These are phyloP conservation scores for Martiniozyma asiatica DNA, from an alignment of 1,139 yeast species.

Conservation along the genomic window DNA sequence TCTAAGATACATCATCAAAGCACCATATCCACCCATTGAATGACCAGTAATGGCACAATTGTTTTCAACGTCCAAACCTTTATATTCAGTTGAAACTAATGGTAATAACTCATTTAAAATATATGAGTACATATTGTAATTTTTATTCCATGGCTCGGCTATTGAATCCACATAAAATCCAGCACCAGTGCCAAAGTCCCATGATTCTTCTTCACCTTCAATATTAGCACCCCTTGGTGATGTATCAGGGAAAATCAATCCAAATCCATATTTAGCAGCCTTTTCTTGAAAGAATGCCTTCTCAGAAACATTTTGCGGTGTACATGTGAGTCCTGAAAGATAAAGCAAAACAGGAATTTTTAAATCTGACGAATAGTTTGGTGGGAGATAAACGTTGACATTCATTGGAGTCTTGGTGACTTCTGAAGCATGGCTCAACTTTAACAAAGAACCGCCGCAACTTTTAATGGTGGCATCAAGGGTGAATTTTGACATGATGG, in stretches of 20 bases:
- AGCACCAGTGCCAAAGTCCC: conserved; percentile 93
- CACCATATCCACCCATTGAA: conserved; percentile 98
- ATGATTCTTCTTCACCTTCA: conserved; percentile 71
- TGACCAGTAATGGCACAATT: conserved; percentile 79
- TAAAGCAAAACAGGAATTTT: conserved; percentile 63
- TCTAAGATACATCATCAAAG: conserved; percentile 62
- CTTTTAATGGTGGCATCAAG: conserved; percentile 46
- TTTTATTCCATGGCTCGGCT: conserved; percentile 51
- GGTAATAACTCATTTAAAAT: conserved; percentile 62
- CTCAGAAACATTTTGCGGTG: conserved; percentile 90
- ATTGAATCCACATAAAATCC: conserved; percentile 89
- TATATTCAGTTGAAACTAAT: conserved; percentile 32
- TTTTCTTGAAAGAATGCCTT: conserved; percentile 81
- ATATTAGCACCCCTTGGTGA: conserved; percentile 89
- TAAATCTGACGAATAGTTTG: conserved; percentile 25
- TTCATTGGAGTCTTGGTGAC: conserved; percentile 66
- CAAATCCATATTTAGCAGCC: conserved; percentile 76
- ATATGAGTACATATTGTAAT: conserved; percentile 82
- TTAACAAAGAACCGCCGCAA: conserved; percentile 67
- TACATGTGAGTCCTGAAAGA: conserved; percentile 85
- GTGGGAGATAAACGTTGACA: conserved; percentile 73
- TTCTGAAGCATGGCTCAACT: conserved; percentile 61
- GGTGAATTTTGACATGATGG: conserved; percentile 35
- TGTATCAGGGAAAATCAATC: conserved; percentile 88
- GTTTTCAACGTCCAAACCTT: conserved; percentile 41